phyloP scores from a whole-genome alignment of 176 grass and related monocot genomes.

The Typha latifolia region DNA sequence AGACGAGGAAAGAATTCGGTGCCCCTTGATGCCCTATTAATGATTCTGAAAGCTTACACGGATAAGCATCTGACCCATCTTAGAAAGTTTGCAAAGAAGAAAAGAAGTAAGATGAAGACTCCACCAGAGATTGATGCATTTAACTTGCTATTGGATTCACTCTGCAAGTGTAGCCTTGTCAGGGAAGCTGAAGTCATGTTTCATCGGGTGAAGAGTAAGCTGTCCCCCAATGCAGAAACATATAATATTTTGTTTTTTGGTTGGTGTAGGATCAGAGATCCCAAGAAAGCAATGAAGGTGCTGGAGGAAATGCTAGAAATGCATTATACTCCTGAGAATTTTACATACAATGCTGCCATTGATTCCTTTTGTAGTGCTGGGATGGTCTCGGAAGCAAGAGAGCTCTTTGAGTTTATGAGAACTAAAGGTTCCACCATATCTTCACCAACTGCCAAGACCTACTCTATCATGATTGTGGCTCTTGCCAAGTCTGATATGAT shows the following conservation, averaged over 20 bases:
- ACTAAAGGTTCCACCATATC: conserved; percentile 56
- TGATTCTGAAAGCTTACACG: conserved; percentile 53
- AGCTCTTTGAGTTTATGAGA: conserved; percentile 93
- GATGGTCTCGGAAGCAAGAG: conserved; percentile 62
- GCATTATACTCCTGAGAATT: conserved; percentile 63
- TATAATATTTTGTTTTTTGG: conserved; percentile 76
- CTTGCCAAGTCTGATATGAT: conserved; percentile 60
- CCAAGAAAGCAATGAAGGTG: conserved; percentile 73
- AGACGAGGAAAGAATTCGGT: conserved; percentile 36
- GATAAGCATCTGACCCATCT: conserved; percentile 63
- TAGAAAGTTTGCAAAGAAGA: conserved; percentile 76
- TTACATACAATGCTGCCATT: conserved; percentile 81
- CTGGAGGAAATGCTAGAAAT: conserved; percentile 80
- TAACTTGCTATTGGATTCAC: conserved; percentile 70
- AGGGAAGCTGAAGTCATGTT: conserved; percentile 62
- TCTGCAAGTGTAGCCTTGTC: conserved; percentile 85
- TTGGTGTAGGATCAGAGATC: conserved; percentile 72
- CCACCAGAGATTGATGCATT: conserved; percentile 60
- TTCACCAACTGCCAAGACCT: conserved; percentile 73
- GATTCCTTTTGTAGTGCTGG: conserved; percentile 72
- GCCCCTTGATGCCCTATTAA: conserved; percentile 41
- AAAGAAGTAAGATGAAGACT: conserved; percentile 44
- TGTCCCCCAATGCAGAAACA: conserved; percentile 50
- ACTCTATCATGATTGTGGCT: conserved; percentile 65
- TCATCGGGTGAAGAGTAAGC: conserved; percentile 43